Evolutionary conservation across 1,284 basidiomycete species (phyloP).

Genomic region (Rhodotorula glutinis): DNA sequence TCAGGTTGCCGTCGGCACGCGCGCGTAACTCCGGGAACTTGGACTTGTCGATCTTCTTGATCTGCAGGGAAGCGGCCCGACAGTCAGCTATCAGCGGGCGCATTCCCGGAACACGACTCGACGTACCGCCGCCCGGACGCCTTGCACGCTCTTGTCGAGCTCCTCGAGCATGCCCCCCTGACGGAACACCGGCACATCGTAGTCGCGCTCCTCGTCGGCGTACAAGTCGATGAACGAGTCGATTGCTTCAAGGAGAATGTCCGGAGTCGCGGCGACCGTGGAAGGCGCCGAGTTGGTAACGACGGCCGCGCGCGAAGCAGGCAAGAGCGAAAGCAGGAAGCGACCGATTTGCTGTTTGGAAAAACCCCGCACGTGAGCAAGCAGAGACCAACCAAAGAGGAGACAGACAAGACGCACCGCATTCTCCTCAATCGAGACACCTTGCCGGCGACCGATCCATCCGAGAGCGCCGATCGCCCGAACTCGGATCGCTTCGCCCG

Average conservation of each 20-base stretch:
- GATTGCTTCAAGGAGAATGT: constrained; percentile 72
- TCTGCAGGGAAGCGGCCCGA: constrained; percentile 36
- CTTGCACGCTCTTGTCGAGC: constrained; percentile 58
- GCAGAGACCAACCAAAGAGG: neutral
- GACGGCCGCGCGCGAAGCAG: constrained; percentile 41
- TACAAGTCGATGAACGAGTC: constrained; percentile 92
- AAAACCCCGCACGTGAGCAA: too few species aligned
- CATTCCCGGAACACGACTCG: constrained; percentile 6
- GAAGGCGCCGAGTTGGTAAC: constrained; percentile 43
- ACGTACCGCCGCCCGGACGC: constrained; percentile 61
- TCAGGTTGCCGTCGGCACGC: constrained; percentile 55
- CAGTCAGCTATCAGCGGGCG: neutral
- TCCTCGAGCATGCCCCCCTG: constrained; percentile 57
- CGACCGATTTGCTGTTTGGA: constrained; percentile 60
- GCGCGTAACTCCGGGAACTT: constrained; percentile 51
- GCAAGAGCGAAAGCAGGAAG: constrained; percentile 61
- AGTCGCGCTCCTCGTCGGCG: constrained; percentile 79
- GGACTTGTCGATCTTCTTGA: constrained; percentile 54
- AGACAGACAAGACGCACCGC: neutral
- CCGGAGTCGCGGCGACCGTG: constrained; percentile 54
- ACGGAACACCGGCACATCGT: constrained; percentile 74
- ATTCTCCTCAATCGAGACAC: constrained; percentile 48
- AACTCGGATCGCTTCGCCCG: constrained; percentile 36
- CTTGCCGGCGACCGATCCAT: constrained; percentile 67
- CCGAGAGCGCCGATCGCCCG: constrained; percentile 67